Conservation (phyloP, 768 basidiomycete species). For the Gloeophyllum trabeum region DNA sequence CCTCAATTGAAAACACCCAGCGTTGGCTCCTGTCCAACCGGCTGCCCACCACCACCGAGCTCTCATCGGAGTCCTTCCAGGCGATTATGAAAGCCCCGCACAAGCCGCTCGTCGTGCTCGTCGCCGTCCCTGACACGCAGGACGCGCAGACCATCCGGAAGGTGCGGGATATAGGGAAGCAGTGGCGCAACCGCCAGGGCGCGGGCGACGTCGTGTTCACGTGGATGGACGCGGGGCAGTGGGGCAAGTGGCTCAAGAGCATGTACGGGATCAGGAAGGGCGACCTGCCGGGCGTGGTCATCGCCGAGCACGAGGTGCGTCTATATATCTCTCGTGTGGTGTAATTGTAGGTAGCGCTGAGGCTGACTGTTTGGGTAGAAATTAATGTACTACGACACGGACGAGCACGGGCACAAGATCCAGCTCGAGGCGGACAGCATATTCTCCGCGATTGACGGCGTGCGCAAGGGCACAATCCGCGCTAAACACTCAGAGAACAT, state of each 20-base stretch:
- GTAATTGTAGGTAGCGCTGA: background rate
- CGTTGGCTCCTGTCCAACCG: constrained; percentile 60
- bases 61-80: constrained; percentile 72
- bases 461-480: constrained; percentile 33
- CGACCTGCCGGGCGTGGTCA: constrained; percentile 35
- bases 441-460: constrained; percentile 61
- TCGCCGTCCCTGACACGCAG: constrained; percentile 23
- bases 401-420: constrained; percentile 42
- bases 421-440: constrained; percentile 44
- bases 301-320: constrained; percentile 72
- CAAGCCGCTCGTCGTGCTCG: constrained; percentile 70
- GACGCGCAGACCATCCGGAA: constrained; percentile 32
- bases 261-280: constrained; percentile 64
- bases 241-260: constrained; percentile 84
- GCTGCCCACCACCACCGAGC: constrained; percentile 62
- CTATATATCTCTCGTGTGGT: background rate
- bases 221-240: constrained; percentile 81
- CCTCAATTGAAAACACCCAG: constrained; percentile 27
- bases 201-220: constrained; percentile 55
- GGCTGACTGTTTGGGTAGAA: constrained; percentile 26
- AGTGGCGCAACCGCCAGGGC: constrained; percentile 43
- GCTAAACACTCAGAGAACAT: constrained; percentile 61
- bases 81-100: constrained; percentile 76
- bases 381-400: constrained; percentile 68
- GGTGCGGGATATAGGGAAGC: constrained; percentile 39